Conservation (phyloP, 352 stramenopile species). For the Phytophthora idaei region DNA sequence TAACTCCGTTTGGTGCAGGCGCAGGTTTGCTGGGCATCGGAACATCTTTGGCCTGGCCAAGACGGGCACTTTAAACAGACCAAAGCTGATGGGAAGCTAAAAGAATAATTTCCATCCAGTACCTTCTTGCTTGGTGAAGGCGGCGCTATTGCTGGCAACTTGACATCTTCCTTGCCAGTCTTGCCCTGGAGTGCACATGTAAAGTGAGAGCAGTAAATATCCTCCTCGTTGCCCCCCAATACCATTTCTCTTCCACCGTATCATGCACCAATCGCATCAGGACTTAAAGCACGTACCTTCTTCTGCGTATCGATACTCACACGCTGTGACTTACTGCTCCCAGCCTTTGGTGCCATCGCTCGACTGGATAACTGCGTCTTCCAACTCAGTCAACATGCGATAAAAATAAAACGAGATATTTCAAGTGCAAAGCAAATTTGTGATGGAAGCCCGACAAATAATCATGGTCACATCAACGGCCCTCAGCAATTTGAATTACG, state of each 20-base stretch:
- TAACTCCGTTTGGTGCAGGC: not conserved
- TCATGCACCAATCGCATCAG: not conserved
- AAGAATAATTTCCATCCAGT: not conserved
- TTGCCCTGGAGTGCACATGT: constrained; percentile 14
- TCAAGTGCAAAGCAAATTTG: constrained; percentile 26
- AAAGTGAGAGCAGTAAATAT: not conserved
- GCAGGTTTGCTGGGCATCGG: constrained; percentile 21
- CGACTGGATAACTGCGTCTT: not conserved
- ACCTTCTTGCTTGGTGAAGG: constrained; percentile 44
- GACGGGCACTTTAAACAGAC: not conserved
- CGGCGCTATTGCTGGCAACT: constrained; percentile 47
- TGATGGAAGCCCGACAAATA: constrained; percentile 4
- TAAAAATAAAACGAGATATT: constrained; percentile 29
- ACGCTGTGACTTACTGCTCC: constrained; percentile 12
- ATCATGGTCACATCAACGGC: too few relatives aligned
- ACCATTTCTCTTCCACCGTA: not conserved
- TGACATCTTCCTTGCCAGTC: constrained; percentile 46
- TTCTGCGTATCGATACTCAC: constrained; percentile 17
- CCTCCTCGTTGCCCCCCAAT: not conserved
- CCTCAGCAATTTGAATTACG: too few relatives aligned
- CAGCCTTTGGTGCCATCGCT: constrained; percentile 22
- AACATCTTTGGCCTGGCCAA: constrained; percentile 23
- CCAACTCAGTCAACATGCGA: not conserved
- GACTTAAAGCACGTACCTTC: constrained; percentile 8
- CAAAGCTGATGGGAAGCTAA: too few relatives aligned